phyloP scores from a whole-genome alignment of 495 filamentous ascomycete species.

The Ascobolus immersus region DNA sequence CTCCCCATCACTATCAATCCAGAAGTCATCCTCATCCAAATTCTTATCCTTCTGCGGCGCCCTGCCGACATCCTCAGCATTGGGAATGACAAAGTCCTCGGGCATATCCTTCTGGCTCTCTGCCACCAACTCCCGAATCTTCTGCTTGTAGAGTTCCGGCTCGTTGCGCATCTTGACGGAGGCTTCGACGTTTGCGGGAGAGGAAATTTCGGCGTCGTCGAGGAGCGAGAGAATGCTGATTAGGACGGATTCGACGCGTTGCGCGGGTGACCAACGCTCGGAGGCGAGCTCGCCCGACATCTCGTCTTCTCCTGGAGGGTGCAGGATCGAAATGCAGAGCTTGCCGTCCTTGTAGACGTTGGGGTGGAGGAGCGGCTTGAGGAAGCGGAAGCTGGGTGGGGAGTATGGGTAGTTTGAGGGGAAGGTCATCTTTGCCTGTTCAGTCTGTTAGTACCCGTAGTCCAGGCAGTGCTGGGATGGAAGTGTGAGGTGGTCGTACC shows the following conservation, averaged over 20 bases:
- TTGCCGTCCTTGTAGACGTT: slow-evolving; percentile 81
- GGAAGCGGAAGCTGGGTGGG: slow-evolving; percentile 81
- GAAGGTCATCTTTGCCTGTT: slow-evolving; percentile 56
- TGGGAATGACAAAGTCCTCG: slow-evolving; percentile 58
- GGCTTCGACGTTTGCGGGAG: slow-evolving; percentile 86
- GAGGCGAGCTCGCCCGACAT: slow-evolving; percentile 71
- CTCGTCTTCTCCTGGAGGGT: slow-evolving; percentile 69
- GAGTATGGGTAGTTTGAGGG: slow-evolving; percentile 69
- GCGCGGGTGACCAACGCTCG: slow-evolving; percentile 81
- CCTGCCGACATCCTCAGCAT: slow-evolving; percentile 31
- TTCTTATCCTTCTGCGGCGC: slow-evolving; percentile 35
- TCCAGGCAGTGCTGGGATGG: slow-evolving; percentile 2
- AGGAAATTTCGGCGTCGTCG: slow-evolving; percentile 78
- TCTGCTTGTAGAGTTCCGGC: slow-evolving; percentile 36
- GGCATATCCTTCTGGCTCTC: slow-evolving; percentile 56
- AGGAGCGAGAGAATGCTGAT: slow-evolving; percentile 81
- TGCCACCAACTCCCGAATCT: slow-evolving; percentile 45
- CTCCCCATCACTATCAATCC: slow-evolving; percentile 60
- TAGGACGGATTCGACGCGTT: slow-evolving; percentile 80
- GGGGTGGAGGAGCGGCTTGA: slow-evolving; percentile 60
- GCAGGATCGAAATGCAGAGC: slow-evolving; percentile 89
- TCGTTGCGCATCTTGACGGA: slow-evolving; percentile 58
- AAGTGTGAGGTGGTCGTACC: too few relatives aligned
- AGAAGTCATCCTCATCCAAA: slow-evolving; percentile 54
- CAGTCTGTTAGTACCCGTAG: not conserved